A percentile compares a stretch with the other conserved stretches of the same genome.
phyloP scores from a whole-genome alignment of 179 eudicot genomes.

The Patellifolia procumbens region DNA sequence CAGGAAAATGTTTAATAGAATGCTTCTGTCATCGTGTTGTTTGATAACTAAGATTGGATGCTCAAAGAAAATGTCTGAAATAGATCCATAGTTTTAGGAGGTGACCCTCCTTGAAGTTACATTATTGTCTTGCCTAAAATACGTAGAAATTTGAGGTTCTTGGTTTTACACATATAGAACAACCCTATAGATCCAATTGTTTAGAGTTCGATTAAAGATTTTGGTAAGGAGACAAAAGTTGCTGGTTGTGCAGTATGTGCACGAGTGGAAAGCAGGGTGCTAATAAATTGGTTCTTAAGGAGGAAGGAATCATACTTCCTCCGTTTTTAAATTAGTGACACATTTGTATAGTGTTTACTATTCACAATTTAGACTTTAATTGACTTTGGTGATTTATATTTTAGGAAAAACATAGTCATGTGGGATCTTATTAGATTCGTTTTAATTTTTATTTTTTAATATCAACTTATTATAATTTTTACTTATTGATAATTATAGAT shows the following conservation, averaged over 20 bases:
- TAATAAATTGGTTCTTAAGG: background rate
- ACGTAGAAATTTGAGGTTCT: background rate
- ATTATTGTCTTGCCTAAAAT: background rate
- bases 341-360: too few relatives aligned
- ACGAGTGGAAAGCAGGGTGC: background rate
- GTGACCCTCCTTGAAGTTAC: constrained; percentile 1
- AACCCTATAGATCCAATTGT: background rate
- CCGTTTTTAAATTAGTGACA: too few relatives aligned
- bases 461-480: too few relatives aligned
- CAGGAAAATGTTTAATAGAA: background rate
- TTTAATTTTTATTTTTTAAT: too few relatives aligned
- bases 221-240: background rate
- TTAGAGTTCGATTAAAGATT: background rate
- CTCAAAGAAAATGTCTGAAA: background rate
- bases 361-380: too few relatives aligned
- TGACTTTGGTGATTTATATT: too few relatives aligned
- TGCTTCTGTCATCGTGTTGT: background rate
- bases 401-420: too few relatives aligned
- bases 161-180: background rate
- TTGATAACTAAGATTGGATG: background rate
- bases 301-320: too few relatives aligned
- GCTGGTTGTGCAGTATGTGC: background rate
- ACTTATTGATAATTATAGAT: too few relatives aligned
- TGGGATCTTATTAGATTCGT: too few relatives aligned
- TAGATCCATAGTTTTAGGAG: constrained; percentile 1